Percentiles rank a stretch among this genome's conserved stretches.
Evolutionary conservation across 805 yeast species (phyloP).

Genomic region (Kodamaea sagamina): DNA sequence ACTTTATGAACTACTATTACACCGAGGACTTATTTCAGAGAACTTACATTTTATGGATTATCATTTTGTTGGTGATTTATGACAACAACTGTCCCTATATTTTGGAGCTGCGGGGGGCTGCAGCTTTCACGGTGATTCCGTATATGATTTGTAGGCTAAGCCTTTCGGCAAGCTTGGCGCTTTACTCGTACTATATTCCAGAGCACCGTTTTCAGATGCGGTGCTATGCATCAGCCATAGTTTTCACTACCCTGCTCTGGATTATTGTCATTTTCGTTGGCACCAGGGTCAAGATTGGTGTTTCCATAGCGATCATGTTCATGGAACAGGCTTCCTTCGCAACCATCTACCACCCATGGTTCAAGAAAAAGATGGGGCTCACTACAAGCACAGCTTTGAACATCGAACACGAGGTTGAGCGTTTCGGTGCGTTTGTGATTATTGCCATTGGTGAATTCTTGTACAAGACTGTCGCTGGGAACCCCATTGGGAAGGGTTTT

Average conservation of each 20-base stretch:
- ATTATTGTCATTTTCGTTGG: constrained; percentile 51
- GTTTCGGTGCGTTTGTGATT: constrained; percentile 57
- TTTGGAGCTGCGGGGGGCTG: constrained; percentile 36
- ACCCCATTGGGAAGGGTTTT: constrained; percentile 52
- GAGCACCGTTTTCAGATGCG: constrained; percentile 56
- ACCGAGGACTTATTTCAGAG: constrained; percentile 61
- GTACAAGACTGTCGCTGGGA: constrained; percentile 50
- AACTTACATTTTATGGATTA: constrained; percentile 52
- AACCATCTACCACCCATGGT: constrained; percentile 49
- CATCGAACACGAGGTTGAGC: constrained; percentile 67
- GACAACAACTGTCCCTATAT: constrained; percentile 49
- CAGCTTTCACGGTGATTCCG: constrained; percentile 49
- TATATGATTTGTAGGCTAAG: constrained; percentile 51
- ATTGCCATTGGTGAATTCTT: constrained; percentile 69
- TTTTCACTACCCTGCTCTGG: constrained; percentile 48
- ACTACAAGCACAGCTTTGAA: constrained; percentile 59
- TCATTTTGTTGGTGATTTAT: constrained; percentile 50
- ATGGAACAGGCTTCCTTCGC: constrained; percentile 44
- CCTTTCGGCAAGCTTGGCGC: constrained; percentile 29
- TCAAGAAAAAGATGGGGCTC: constrained; percentile 43
- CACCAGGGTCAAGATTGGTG: constrained; percentile 47
- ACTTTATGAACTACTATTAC: constrained; percentile 63
- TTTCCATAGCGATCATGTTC: constrained; percentile 41
- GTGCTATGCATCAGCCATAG: constrained; percentile 32
- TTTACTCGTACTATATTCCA: constrained; percentile 48